A percentile compares a stretch with the other conserved stretches of the same genome.
Conservation (phyloP, 331 rosid genomes). For the Pyrus hybrid region DNA sequence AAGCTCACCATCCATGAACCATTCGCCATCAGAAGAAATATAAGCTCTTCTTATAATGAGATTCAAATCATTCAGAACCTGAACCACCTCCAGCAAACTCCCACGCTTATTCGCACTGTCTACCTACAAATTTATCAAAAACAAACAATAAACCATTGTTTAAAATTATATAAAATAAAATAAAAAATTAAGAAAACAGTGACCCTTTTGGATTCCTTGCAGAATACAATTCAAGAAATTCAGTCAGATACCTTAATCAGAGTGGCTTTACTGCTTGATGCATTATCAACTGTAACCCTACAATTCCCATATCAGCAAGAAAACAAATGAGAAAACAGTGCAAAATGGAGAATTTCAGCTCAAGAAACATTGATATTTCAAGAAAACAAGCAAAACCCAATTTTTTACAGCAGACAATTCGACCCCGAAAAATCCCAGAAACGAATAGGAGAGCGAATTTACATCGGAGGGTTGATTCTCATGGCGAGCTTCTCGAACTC, state of each 20-base stretch:
- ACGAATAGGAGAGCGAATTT: neutral
- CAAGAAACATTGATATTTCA: neutral
- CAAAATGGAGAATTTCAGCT: neutral
- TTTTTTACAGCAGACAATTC: neutral
- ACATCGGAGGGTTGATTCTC: conserved; percentile 96
- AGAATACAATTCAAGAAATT: conserved; percentile 4
- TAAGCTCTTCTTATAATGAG: conserved; percentile 79
- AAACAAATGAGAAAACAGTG: conserved; percentile 9
- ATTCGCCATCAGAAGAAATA: conserved; percentile 97
- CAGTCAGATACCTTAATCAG: conserved; percentile 60
- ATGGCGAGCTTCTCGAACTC: conserved; percentile 82
- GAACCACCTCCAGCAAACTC: conserved; percentile 86
- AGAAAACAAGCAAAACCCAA: conserved; percentile 7
- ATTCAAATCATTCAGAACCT: conserved; percentile 81
- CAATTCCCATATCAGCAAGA: conserved; percentile 19
- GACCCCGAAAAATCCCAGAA: neutral
- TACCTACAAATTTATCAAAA: conserved; percentile 39
- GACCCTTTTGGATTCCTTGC: conserved; percentile 19
- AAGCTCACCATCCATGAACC: conserved; percentile 95
- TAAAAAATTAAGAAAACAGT: neutral
- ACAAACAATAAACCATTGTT: neutral
- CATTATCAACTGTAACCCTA: conserved; percentile 89
- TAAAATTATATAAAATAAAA: no score
- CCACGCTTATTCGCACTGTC: conserved; percentile 94
- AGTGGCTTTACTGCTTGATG: conserved; percentile 55